Evolutionary conservation across 1,284 basidiomycete species (phyloP).

Genomic region (Amylostereum chailletii): DNA sequence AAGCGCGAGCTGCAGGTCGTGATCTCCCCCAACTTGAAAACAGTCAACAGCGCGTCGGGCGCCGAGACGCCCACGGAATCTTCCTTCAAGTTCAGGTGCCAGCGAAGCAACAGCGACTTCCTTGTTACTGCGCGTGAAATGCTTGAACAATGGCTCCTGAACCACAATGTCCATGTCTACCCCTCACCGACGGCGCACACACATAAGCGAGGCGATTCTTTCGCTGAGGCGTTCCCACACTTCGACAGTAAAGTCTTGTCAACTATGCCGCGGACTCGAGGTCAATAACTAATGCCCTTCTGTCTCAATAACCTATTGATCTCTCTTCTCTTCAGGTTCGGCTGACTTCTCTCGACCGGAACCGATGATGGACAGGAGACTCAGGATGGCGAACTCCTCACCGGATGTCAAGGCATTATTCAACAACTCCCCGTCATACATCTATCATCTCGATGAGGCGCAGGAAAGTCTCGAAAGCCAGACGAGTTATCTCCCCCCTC

Average conservation of each 20-base stretch:
- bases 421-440: slow-evolving; percentile 68
- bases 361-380: slow-evolving; percentile 63
- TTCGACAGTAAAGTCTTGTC: slow-evolving; percentile 93
- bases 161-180: slow-evolving; percentile 75
- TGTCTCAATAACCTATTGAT: not conserved
- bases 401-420: slow-evolving; percentile 95
- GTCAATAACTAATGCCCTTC: slow-evolving; percentile 27
- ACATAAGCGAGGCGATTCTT: slow-evolving; percentile 83
- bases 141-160: slow-evolving; percentile 86
- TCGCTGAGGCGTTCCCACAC: slow-evolving; percentile 92
- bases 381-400: slow-evolving; percentile 80
- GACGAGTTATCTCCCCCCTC: slow-evolving; percentile 42
- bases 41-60: slow-evolving; percentile 28
- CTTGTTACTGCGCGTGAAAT: slow-evolving; percentile 84
- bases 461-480: slow-evolving; percentile 45
- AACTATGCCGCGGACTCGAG: slow-evolving; percentile 56
- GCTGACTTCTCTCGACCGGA: slow-evolving; percentile 68
- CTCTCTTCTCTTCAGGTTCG: slow-evolving; percentile 40
- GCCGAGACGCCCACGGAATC: slow-evolving; percentile 61
- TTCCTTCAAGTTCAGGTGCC: slow-evolving; percentile 93
- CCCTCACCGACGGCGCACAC: slow-evolving; percentile 65
- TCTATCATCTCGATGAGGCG: slow-evolving; percentile 67
- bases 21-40: slow-evolving; percentile 70
- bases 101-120: slow-evolving; percentile 90
- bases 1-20: slow-evolving; percentile 93